phyloP scores from a whole-genome alignment of 495 filamentous ascomycete species.

The Podospora sp. region DNA sequence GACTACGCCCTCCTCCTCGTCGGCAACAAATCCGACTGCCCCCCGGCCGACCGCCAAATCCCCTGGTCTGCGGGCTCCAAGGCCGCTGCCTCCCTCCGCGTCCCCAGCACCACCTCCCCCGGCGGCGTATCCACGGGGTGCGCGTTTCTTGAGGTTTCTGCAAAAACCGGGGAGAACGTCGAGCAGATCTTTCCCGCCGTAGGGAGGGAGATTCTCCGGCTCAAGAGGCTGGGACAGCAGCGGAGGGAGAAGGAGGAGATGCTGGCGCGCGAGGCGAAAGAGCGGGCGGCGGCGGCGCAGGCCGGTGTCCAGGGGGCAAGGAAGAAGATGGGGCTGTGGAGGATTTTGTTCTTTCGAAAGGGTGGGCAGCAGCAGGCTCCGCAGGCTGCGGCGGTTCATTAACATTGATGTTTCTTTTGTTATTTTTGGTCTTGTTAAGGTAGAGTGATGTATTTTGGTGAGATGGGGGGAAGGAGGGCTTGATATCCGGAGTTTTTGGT shows the following conservation, averaged over 20 bases:
- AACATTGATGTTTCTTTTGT: neutral
- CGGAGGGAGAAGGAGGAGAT: conserved; percentile 21
- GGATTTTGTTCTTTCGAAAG: conserved; percentile 21
- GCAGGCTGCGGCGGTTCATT: neutral
- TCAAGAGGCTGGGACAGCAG: conserved; percentile 30
- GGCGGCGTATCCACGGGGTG: neutral
- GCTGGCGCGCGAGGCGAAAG: conserved; percentile 7
- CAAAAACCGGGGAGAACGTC: conserved; percentile 43
- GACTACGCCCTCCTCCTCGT: conserved; percentile 42
- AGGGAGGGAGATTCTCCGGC: conserved; percentile 36
- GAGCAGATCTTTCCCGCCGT: conserved; percentile 35
- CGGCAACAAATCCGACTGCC: conserved; percentile 40
- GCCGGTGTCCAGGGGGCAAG: neutral
- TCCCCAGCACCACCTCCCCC: conserved; percentile 14
- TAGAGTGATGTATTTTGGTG: too few relatives aligned
- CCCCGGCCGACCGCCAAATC: conserved; percentile 32
- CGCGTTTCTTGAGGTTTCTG: conserved; percentile 43
- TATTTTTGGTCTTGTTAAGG: neutral
- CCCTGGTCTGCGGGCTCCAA: conserved; percentile 34
- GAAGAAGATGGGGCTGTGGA: conserved; percentile 23
- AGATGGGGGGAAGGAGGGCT: too few relatives aligned
- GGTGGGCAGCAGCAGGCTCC: conserved; percentile 9
- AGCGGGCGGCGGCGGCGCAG: conserved; percentile 3
- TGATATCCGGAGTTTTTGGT: too few relatives aligned
- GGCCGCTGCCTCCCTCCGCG: conserved; percentile 27